These are phyloP conservation scores for Globisporangium takayamanum DNA, from an alignment of 352 stramenopile genomes.

Conservation along the genomic window DNA sequence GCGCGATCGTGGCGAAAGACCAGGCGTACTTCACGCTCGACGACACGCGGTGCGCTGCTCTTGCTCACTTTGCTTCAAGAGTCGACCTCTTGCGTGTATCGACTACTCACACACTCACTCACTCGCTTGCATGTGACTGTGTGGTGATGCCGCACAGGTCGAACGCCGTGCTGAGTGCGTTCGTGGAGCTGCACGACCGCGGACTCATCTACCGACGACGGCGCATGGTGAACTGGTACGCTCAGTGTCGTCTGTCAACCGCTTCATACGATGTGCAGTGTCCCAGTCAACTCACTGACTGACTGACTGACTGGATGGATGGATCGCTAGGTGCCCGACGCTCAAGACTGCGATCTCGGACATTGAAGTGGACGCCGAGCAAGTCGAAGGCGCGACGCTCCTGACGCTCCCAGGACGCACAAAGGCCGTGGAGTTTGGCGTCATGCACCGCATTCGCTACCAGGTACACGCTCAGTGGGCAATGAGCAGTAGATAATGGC, in stretches of 20 bases:
- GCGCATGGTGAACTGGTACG: slow-evolving; percentile 98
- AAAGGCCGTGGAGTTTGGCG: slow-evolving; percentile 72
- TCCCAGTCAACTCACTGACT: neutral
- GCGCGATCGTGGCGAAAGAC: slow-evolving; percentile 94
- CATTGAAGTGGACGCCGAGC: slow-evolving; percentile 97
- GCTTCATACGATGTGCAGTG: neutral
- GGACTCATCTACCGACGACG: slow-evolving; percentile 96
- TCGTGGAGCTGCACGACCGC: slow-evolving; percentile 92
- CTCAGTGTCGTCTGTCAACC: neutral
- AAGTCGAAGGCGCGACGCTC: slow-evolving; percentile 88
- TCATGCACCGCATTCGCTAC: slow-evolving; percentile 82
- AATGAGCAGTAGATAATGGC: neutral
- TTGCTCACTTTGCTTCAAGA: slow-evolving; percentile 46
- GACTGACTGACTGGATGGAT: neutral
- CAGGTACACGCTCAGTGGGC: slow-evolving; percentile 20
- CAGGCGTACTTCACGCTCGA: slow-evolving; percentile 98
- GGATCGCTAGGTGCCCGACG: slow-evolving; percentile 56
- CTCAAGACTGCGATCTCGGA: slow-evolving; percentile 95
- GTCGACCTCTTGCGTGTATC: slow-evolving; percentile 23
- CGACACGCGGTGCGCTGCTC: slow-evolving; percentile 77
- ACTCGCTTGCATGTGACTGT: neutral
- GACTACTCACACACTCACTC: neutral
- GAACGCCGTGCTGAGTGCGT: slow-evolving; percentile 51
- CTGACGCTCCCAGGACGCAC: slow-evolving; percentile 67
- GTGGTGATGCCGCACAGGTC: slow-evolving; percentile 18